These are phyloP conservation scores for Multifurca ochricompacta DNA, from an alignment of 768 basidiomycete species.

Conservation along the genomic window DNA sequence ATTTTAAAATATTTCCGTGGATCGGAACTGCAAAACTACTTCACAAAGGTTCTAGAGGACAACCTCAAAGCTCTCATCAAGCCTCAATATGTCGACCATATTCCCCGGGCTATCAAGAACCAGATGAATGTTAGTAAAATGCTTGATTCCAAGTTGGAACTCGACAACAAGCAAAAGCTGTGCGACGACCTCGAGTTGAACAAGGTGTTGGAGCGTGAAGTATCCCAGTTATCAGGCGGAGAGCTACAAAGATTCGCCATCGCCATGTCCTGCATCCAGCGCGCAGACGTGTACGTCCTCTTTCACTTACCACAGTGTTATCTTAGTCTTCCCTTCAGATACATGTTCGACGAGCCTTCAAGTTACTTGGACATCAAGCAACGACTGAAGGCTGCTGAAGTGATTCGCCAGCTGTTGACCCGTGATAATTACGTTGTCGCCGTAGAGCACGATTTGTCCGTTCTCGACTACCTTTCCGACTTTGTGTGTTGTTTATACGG, in stretches of 20 bases:
- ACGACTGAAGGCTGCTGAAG: conserved; percentile 88
- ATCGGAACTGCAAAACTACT: conserved; percentile 98
- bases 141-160: conserved; percentile 86
- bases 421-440: conserved; percentile 90
- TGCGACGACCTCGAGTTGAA: conserved; percentile 83
- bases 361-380: conserved; percentile 97
- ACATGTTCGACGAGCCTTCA: conserved; percentile 99
- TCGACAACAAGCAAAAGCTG: conserved; percentile 81
- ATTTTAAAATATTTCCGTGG: conserved; percentile 98
- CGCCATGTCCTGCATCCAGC: conserved; percentile 93
- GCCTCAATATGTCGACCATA: conserved; percentile 99
- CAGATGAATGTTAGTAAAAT: conserved; percentile 79
- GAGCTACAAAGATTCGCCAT: conserved; percentile 98
- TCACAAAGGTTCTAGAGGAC: conserved; percentile 98
- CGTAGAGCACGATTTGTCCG: conserved; percentile 98
- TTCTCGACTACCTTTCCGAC: conserved; percentile 96
- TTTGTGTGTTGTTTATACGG: conserved; percentile 98
- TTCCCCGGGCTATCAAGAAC: conserved; percentile 93
- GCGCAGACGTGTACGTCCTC: conserved; percentile 80
- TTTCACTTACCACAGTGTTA: background rate
- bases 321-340: conserved; percentile 27
- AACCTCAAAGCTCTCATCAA: conserved; percentile 98
- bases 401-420: conserved; percentile 79
- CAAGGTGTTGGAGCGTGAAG: conserved; percentile 78
- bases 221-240: conserved; percentile 85